phyloP scores from a whole-genome alignment of 1,284 basidiomycete species.

The Fistulinella staudtii region DNA sequence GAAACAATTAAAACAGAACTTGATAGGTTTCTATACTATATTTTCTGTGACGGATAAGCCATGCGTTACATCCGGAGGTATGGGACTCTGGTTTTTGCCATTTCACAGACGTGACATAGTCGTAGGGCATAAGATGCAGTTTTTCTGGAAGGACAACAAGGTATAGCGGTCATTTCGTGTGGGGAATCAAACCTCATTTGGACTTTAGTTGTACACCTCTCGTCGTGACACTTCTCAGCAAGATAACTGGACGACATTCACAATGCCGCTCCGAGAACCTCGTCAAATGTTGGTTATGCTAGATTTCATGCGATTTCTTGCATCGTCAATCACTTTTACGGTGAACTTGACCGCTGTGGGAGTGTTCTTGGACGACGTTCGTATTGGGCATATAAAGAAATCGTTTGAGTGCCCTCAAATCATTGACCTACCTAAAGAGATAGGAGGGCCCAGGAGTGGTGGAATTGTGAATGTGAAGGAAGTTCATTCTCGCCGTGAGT shows the following conservation, averaged over 20 bases:
- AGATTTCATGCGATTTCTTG: constrained; percentile 86
- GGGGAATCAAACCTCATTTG: neutral
- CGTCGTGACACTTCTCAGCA: constrained; percentile 61
- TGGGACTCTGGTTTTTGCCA: constrained; percentile 39
- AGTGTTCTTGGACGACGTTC: constrained; percentile 76
- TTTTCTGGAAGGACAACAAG: constrained; percentile 91
- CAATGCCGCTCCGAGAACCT: constrained; percentile 86
- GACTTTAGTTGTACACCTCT: constrained; percentile 43
- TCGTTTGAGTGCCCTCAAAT: constrained; percentile 53
- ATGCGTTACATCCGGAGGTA: constrained; percentile 3
- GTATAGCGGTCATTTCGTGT: constrained; percentile 18
- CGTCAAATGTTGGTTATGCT: constrained; percentile 76
- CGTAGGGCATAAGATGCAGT: constrained; percentile 60
- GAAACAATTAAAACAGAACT: constrained; percentile 24
- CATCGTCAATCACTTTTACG: constrained; percentile 96
- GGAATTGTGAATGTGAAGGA: constrained; percentile 22
- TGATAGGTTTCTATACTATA: constrained; percentile 67
- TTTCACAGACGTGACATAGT: neutral
- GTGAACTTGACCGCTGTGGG: constrained; percentile 71
- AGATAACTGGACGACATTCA: constrained; percentile 78
- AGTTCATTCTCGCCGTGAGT: constrained; percentile 20
- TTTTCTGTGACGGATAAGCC: constrained; percentile 61
- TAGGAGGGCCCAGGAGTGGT: constrained; percentile 15
- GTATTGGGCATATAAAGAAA: constrained; percentile 76
- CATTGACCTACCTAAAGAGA: constrained; percentile 32